Base-by-base conservation (phyloP, 192 early-diverging fungal genomes). In the Oehlia diaphana region DNA sequence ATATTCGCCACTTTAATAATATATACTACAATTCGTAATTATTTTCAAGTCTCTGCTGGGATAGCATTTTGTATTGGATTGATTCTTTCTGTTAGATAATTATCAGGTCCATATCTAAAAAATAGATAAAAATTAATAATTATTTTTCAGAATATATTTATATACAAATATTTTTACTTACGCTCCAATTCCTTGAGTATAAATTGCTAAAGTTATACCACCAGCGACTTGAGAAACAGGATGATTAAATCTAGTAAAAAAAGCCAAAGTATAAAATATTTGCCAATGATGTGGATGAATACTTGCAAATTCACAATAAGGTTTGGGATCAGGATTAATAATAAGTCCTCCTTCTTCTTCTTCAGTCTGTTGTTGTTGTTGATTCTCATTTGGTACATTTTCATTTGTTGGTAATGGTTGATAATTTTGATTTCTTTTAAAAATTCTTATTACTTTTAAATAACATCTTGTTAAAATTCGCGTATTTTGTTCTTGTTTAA, bases 231-330 rank as follows among this genome's bases (percentile, higher is more conserved):
- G 85, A 23, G 94, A 95, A 14, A 92, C 87, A 73, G 88, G 88
- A 81, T 91, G 77, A 78, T 90, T 86, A 76, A 94, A 95, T 28
- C 94, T 84, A 2, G 93, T 94, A 76, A 94, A 95, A 73, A 93
- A 95, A 2, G 92, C 92, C 19, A 95, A 82, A 12, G 85, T 87
- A 83, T 94, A 95, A 79, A 95, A 95, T 42, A 95, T 89, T 78
- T 93, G 92, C 94, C 94, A 95, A 77, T 95, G 94, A 80, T 95
- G 94, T 63, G 92, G 79, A 80, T 95, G 93, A 61, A 76, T 37
- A 6, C 21, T 2, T 3, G 35, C 61, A 37, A 16, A 42, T 33
- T 33, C 37, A 23, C 8, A 1, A 70, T 26, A 70, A 19, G 68
- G 37, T 42, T 44, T 14, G 14, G 10, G 5, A 3, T 33, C 23